Percentiles rank a stretch among this genome's conserved stretches.
These are phyloP conservation scores for Echium plantagineum DNA, from an alignment of 257 asterid genomes.

Conservation along the genomic window DNA sequence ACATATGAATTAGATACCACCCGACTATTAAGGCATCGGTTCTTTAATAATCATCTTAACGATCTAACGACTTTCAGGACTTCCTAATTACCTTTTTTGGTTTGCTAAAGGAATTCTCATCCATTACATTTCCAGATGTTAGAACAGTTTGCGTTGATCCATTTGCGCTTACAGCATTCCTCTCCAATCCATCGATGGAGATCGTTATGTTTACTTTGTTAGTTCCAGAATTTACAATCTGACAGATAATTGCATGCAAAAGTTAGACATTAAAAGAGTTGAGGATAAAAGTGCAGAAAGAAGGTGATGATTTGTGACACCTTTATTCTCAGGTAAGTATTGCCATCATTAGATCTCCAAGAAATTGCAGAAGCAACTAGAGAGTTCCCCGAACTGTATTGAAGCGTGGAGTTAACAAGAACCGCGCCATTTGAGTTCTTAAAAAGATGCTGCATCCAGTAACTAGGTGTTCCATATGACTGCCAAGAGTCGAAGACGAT, in stretches of 20 bases:
- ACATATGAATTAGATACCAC: too few species aligned
- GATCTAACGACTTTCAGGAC: too few species aligned
- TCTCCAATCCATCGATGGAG: conserved; percentile 34
- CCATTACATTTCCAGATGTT: conserved; percentile 48
- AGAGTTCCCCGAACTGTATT: conserved; percentile 30
- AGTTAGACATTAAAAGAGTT: not conserved
- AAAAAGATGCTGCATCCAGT: conserved; percentile 92
- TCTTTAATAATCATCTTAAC: too few species aligned
- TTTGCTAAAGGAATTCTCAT: conserved; percentile 65
- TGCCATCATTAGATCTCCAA: conserved; percentile 35
- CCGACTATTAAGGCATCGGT: too few species aligned
- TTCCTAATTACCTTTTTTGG: conserved; percentile 43
- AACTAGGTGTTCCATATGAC: conserved; percentile 80
- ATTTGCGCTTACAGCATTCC: conserved; percentile 23
- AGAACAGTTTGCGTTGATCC: conserved; percentile 48
- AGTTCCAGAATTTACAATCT: conserved; percentile 67
- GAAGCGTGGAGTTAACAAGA: conserved; percentile 48
- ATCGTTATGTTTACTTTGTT: conserved; percentile 29
- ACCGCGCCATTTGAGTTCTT: conserved; percentile 75
- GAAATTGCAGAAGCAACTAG: conserved; percentile 64
- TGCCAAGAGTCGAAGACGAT: conserved; percentile 70
- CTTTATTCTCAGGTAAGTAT: conserved; percentile 34
- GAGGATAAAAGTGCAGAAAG: not conserved
- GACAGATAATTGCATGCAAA: conserved; percentile 6
- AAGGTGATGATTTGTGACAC: conserved; percentile 13